Evolutionary conservation across 805 yeast species (phyloP).

Genomic region (Starmerella asiatica): DNA sequence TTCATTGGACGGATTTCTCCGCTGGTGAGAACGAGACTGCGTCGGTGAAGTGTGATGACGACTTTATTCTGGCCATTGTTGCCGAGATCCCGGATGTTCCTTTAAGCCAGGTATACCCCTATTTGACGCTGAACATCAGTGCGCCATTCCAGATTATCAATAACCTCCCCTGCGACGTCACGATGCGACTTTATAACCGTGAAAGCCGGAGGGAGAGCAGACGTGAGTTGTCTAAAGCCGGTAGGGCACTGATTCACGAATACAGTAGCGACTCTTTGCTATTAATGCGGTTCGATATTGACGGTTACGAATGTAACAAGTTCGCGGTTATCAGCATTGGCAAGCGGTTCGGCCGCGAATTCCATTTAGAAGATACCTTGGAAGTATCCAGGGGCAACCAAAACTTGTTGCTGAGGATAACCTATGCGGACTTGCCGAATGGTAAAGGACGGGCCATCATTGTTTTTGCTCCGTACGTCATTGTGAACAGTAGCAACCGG

Average conservation of each 20-base stretch:
- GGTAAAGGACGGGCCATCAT: constrained; percentile 19
- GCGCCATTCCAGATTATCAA: constrained; percentile 83
- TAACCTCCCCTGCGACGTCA: constrained; percentile 66
- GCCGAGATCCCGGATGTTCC: constrained; percentile 42
- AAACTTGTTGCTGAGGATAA: constrained; percentile 45
- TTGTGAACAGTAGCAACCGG: constrained; percentile 67
- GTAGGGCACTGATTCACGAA: constrained; percentile 60
- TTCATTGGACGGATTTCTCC: constrained; percentile 52
- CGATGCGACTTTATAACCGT: constrained; percentile 65
- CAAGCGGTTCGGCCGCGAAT: constrained; percentile 32
- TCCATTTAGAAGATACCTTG: constrained; percentile 37
- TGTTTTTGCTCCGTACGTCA: constrained; percentile 72
- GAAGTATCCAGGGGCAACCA: constrained; percentile 49
- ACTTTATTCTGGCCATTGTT: constrained; percentile 10
- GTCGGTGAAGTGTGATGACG: constrained; percentile 44
- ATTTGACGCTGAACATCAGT: constrained; percentile 58
- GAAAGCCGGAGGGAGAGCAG: constrained; percentile 54
- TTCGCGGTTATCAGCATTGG: constrained; percentile 47
- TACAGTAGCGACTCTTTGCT: constrained; percentile 61
- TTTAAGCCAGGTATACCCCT: constrained; percentile 65
- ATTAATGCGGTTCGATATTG: constrained; percentile 47
- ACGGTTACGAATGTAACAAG: constrained; percentile 52
- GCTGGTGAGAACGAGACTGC: constrained; percentile 25
- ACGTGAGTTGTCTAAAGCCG: constrained; percentile 49
- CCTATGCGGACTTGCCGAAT: constrained; percentile 35